Conservation (phyloP, 345 rosid species). For the Eucalyptus pumila region DNA sequence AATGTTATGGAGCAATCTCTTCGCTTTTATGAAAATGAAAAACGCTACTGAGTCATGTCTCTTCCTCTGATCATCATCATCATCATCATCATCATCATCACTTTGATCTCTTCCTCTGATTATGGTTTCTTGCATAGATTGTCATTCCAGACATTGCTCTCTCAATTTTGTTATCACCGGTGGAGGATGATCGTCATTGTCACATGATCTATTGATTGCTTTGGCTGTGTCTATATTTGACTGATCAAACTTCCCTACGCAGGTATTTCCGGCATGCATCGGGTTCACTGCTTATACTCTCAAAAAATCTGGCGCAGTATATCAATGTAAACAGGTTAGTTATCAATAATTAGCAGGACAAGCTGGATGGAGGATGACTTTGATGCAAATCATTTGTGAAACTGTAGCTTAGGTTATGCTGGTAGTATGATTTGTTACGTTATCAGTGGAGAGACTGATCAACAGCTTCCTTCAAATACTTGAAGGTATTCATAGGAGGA, state of each 20-base stretch:
- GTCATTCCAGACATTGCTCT: background rate
- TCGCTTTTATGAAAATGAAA: background rate
- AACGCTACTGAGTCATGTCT: background rate
- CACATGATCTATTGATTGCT: background rate
- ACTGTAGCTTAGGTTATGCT: background rate
- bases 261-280: conserved; percentile 91
- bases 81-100: background rate
- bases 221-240: background rate
- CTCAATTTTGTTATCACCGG: background rate
- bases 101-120: background rate
- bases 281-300: conserved; percentile 59
- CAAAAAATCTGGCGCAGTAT: conserved; percentile 76
- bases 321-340: conserved; percentile 83
- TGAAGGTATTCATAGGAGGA: background rate
- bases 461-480: background rate
- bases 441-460: background rate
- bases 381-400: background rate
- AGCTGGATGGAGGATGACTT: background rate
- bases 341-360: background rate
- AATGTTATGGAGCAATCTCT: background rate
- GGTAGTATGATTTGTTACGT: background rate
- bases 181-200: background rate
- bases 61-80: background rate
- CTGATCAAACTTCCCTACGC: conserved; percentile 1
- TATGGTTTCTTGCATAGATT: background rate